Evolutionary conservation across 1,139 yeast genomes (phyloP).

Genomic region (Pichia sp.): DNA sequence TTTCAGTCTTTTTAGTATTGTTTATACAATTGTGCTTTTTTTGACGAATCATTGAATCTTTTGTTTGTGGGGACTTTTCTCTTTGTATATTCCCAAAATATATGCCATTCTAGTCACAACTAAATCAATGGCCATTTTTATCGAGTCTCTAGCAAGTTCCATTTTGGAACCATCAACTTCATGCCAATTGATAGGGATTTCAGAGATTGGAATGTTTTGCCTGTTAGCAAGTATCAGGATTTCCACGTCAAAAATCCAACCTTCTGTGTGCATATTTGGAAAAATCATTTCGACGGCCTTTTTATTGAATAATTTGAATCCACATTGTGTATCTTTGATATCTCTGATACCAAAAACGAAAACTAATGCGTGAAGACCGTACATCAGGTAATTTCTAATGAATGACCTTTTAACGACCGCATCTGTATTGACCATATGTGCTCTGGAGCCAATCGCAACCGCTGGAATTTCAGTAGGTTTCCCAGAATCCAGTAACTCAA

Average conservation of each 20-base stretch:
- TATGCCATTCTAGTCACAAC: conserved; percentile 89
- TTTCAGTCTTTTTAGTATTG: too few species aligned
- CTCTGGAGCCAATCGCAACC: conserved; percentile 86
- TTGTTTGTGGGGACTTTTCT: conserved; percentile 1
- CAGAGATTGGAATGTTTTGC: conserved; percentile 58
- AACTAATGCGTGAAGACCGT: conserved; percentile 80
- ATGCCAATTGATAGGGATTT: conserved; percentile 91
- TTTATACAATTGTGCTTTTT: too few species aligned
- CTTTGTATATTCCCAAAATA: conserved; percentile 62
- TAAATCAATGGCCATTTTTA: conserved; percentile 92
- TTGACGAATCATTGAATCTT: background rate
- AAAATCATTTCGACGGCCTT: conserved; percentile 58
- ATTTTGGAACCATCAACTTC: conserved; percentile 94
- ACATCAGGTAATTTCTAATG: conserved; percentile 85
- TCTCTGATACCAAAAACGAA: conserved; percentile 82
- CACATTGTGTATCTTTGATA: conserved; percentile 93
- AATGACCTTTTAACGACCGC: conserved; percentile 92
- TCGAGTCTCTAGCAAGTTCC: conserved; percentile 83
- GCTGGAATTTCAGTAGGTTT: conserved; percentile 32
- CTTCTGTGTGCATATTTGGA: conserved; percentile 91
- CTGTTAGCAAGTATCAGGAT: conserved; percentile 71
- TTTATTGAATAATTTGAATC: conserved; percentile 83
- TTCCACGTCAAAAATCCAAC: conserved; percentile 98
- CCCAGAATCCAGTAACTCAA: conserved; percentile 28
- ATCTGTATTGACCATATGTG: conserved; percentile 93